Conservation (phyloP, 176 grass and related monocot genomes). For the Themeda triandra region DNA sequence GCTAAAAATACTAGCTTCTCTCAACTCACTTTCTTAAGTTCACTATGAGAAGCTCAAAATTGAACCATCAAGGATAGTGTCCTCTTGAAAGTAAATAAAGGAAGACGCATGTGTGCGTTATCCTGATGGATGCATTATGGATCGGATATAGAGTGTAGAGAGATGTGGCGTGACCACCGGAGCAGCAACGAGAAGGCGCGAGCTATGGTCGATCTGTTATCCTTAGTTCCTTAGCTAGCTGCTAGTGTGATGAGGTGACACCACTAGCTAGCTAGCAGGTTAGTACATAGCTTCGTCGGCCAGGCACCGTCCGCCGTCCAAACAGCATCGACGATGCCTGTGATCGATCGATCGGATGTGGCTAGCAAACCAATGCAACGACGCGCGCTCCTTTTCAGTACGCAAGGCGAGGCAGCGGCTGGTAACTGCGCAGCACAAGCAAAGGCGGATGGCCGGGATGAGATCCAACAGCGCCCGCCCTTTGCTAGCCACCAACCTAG, state of each 20-base stretch:
- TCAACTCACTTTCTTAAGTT: no score
- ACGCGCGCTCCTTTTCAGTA: no score
- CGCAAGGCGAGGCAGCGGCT: no score
- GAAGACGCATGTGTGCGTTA: not conserved
- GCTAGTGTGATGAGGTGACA: conserved; percentile 1
- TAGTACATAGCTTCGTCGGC: no score
- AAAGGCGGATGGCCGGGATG: not conserved
- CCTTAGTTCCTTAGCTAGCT: not conserved
- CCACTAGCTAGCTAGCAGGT: no score
- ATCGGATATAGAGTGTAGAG: not conserved
- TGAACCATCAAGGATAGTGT: no score
- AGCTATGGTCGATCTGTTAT: not conserved
- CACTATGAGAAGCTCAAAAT: no score
- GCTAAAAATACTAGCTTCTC: no score
- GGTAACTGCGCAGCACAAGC: not conserved
- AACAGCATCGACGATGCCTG: not conserved
- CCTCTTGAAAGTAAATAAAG: not conserved
- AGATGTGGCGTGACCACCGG: conserved; percentile 28
- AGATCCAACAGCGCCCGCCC: not conserved
- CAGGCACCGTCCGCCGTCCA: no score
- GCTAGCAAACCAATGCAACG: conserved; percentile 18
- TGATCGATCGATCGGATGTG: no score
- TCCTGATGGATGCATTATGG: not conserved
- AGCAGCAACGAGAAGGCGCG: no score
- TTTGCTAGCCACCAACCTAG: not conserved